Base-by-base conservation (phyloP, 768 basidiomycete species). In the Leccinum olivaceopallidum region DNA sequence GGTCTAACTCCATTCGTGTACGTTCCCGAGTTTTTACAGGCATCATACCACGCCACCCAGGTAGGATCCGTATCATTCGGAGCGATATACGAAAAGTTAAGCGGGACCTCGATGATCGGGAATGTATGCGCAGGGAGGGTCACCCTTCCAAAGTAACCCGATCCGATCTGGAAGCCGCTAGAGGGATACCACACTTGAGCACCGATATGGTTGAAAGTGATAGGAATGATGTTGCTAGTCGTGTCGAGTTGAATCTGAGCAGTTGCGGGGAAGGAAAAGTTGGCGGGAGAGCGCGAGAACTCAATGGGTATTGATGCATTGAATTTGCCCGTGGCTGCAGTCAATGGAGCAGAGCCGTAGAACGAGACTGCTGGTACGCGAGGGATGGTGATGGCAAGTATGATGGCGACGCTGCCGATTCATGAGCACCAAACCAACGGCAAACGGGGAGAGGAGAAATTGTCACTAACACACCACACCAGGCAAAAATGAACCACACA, bases 191-290 rank as follows among this genome's bases (percentile, higher is more conserved):
- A 92, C 3, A 96, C 77, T 30, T 80, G 71, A 0, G 90, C 94
- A 54, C 79, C 76, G 53, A 97, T 77, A 63, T 81, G 77, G 39
- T 78, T 84, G 77, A 95, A 87, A 39, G 82, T 85, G 52, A 95
- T 71, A 5, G 95, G 94, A 13, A 96, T 78, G 69, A 85, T 90
- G 67, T 90, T 95, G 66, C 76, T 75, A 14, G 75, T 77, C 9
- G 92, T 94, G 75, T 96, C 85, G 53, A 92, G 80, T 75, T 92
- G 83, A 12, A 98, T 77, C 22, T 87, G 80, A 18, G 93, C 85
- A 49, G 80, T 79, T 0, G 87, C 92, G 4, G 90, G 84, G 80
- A 98, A 98, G 37, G 89, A 85, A 75, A 96, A 98, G 75, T 96
- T 96, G 57, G 95, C 87, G 0, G 94, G 94, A 2, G 79, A 73